Evolutionary conservation across 2,329 filamentous ascomycete genomes (phyloP).

Genomic region (Zymoseptoria passerinii): DNA sequence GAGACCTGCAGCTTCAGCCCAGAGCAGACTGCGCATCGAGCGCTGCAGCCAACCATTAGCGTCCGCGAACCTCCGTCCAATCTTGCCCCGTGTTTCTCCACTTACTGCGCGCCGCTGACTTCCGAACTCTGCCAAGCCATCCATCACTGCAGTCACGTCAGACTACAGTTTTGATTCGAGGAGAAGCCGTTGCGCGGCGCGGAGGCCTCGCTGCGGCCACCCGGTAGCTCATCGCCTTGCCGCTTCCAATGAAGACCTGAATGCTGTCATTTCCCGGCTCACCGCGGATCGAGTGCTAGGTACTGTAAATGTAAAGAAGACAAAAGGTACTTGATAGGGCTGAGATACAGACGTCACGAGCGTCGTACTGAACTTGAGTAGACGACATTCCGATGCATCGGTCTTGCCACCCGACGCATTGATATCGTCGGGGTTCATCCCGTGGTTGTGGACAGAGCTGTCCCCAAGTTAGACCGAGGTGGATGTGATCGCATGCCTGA

Average conservation of each 20-base stretch:
- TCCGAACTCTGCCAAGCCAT: neutral
- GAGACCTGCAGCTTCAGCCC: slow-evolving; percentile 1
- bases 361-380: no score
- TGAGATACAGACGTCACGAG: neutral
- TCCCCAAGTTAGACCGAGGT: neutral
- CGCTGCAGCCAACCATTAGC: slow-evolving; percentile 1
- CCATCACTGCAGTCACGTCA: neutral
- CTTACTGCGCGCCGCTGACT: neutral
- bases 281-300: no score
- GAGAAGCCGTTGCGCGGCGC: neutral
- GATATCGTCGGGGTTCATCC: neutral
- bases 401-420: no score
- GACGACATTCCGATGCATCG: neutral
- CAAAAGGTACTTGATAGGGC: neutral
- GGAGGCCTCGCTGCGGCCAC: slow-evolving; percentile 4
- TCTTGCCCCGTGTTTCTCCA: neutral
- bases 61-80: neutral
- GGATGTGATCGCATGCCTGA: neutral
- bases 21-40: neutral
- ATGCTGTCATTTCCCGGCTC: neutral
- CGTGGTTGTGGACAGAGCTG: neutral
- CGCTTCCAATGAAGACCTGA: neutral
- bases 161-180: neutral
- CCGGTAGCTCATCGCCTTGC: neutral
- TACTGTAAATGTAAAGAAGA: neutral